A percentile compares a stretch with the other conserved stretches of the same genome.
Conservation (phyloP, 495 filamentous ascomycete species). For the Penicillium pancosmium region DNA sequence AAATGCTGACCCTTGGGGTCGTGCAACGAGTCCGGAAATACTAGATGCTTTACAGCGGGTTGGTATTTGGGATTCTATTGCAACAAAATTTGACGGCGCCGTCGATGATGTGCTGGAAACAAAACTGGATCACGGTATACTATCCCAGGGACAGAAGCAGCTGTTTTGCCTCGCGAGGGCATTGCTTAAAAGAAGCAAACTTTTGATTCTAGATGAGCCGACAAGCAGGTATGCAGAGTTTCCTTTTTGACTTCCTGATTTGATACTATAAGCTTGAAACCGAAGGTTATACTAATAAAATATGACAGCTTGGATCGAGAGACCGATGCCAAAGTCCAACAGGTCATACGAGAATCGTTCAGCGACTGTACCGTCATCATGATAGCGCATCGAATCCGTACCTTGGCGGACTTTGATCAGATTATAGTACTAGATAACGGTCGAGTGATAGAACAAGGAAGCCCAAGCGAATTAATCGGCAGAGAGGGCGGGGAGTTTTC, state of each 20-base stretch:
- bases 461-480: conserved; percentile 14
- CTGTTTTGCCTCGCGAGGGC: conserved; percentile 61
- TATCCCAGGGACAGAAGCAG: conserved; percentile 61
- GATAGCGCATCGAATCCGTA: conserved; percentile 84
- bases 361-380: conserved; percentile 78
- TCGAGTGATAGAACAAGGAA: conserved; percentile 59
- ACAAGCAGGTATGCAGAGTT: conserved; percentile 43
- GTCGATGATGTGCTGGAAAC: conserved; percentile 54
- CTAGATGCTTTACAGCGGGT: conserved; percentile 46
- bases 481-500: conserved; percentile 7
- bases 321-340: conserved; percentile 84
- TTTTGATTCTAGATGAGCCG: conserved; percentile 48
- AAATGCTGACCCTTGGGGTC: conserved; percentile 52
- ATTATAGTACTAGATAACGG: conserved; percentile 83
- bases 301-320: conserved; percentile 81
- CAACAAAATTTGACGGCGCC: not conserved
- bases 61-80: conserved; percentile 18
- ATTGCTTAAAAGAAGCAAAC: conserved; percentile 45
- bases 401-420: conserved; percentile 86
- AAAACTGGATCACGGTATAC: conserved; percentile 29
- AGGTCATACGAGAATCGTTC: conserved; percentile 72
- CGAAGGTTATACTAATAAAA: conserved; percentile 57
- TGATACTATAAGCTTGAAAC: not conserved
- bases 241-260: not conserved
- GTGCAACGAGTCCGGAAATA: conserved; percentile 35